Conservation (phyloP, 257 asterid genomes). For the Paraleonurus japonicus region DNA sequence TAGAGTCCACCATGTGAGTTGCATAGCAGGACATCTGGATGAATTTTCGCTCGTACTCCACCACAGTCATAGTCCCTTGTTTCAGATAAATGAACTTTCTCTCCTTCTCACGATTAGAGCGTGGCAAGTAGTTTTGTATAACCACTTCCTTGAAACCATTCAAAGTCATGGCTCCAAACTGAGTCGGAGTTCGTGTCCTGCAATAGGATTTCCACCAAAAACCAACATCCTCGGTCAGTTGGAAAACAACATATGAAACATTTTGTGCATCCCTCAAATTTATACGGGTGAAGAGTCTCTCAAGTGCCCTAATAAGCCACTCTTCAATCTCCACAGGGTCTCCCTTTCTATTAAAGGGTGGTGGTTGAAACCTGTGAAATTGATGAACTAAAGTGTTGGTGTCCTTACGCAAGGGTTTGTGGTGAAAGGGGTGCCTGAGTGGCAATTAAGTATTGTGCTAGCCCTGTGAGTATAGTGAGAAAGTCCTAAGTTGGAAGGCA, state of each 20-base stretch:
- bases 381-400: neutral
- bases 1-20: too few species aligned
- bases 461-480: too few species aligned
- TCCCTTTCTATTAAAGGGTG: neutral
- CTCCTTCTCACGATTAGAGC: neutral
- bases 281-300: too few species aligned
- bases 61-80: neutral
- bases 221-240: neutral
- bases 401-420: neutral
- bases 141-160: neutral
- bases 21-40: too few species aligned
- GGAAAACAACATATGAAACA: neutral
- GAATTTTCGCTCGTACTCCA: neutral
- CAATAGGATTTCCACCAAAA: neutral
- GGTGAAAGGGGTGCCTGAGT: neutral
- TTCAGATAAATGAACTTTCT: neutral
- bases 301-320: too few species aligned
- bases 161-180: neutral
- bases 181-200: neutral
- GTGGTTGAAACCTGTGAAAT: neutral
- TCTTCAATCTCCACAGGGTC: too few species aligned
- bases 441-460: too few species aligned
- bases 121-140: neutral
- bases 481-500: too few species aligned
- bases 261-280: too few species aligned